Percentiles rank a stretch among this genome's conserved stretches.
These are phyloP conservation scores for Boeremia lycopersici DNA, from an alignment of 2,329 filamentous ascomycete genomes.

Conservation along the genomic window DNA sequence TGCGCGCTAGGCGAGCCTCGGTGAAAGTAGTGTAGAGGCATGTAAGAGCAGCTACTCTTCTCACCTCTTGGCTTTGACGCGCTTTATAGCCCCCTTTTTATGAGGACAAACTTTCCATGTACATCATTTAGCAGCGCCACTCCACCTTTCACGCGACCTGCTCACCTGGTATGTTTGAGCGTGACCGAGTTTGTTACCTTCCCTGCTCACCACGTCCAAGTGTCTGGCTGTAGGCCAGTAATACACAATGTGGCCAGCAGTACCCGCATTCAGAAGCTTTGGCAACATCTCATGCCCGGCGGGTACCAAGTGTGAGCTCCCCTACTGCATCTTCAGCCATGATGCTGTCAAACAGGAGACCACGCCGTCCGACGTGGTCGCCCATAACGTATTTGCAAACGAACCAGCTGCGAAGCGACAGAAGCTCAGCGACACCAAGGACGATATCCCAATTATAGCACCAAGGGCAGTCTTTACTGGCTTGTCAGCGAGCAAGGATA, in stretches of 20 bases:
- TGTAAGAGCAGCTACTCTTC: not conserved
- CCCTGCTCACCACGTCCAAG: slow-evolving; percentile 3
- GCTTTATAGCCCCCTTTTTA: not conserved
- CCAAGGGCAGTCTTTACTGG: slow-evolving; percentile 30
- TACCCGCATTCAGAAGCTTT: slow-evolving; percentile 34
- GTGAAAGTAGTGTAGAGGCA: not conserved
- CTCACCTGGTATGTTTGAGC: slow-evolving; percentile 12
- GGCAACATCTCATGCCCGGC: slow-evolving; percentile 55
- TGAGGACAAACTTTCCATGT: not conserved
- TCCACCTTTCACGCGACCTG: not conserved
- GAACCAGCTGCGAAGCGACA: slow-evolving; percentile 38
- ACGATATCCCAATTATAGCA: not conserved
- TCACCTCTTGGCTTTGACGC: not conserved
- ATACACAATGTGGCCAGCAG: slow-evolving; percentile 39
- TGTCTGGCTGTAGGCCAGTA: not conserved
- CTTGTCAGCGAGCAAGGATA: slow-evolving; percentile 27
- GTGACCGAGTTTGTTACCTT: not conserved
- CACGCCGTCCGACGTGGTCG: slow-evolving; percentile 1
- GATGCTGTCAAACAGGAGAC: slow-evolving; percentile 29
- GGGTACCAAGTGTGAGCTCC: slow-evolving; percentile 55
- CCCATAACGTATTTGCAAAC: slow-evolving; percentile 3
- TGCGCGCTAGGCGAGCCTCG: not conserved
- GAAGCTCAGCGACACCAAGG: slow-evolving; percentile 32
- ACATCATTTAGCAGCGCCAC: not conserved
- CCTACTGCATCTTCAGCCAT: slow-evolving; percentile 66